Percentiles rank a stretch among this genome's conserved stretches.
Conservation (phyloP, 306 rosid species). For the Senna siamea region DNA sequence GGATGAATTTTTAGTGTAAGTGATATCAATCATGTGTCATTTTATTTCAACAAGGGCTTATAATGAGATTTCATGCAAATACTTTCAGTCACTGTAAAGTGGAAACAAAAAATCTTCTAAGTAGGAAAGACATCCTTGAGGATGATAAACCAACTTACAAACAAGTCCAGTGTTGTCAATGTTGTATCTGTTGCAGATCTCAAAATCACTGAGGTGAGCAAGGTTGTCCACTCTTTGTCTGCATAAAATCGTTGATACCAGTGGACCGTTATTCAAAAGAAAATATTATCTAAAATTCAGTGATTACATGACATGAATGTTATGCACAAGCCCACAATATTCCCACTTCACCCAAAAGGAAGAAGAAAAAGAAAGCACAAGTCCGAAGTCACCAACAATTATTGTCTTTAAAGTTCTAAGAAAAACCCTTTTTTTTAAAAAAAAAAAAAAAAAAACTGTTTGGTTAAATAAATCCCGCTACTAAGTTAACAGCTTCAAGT, state of each 20-base stretch:
- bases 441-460: too few relatives aligned
- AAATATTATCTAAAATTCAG: not conserved
- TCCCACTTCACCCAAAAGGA: not conserved
- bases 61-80: slow-evolving; percentile 26
- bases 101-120: not conserved
- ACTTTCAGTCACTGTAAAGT: not conserved
- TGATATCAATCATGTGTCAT: not conserved
- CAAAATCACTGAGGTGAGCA: slow-evolving; percentile 74
- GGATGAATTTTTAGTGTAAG: not conserved
- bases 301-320: not conserved
- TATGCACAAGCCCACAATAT: not conserved
- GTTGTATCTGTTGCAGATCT: slow-evolving; percentile 75
- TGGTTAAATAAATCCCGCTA: not conserved
- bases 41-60: slow-evolving; percentile 15
- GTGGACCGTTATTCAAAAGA: slow-evolving; percentile 17
- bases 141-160: slow-evolving; percentile 60
- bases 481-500: not conserved
- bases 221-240: slow-evolving; percentile 73
- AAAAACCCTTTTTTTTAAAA: not conserved
- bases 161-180: slow-evolving; percentile 95
- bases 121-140: not conserved
- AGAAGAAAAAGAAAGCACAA: not conserved
- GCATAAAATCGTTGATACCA: slow-evolving; percentile 40
- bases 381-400: not conserved
- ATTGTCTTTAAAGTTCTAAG: not conserved